Conservation (phyloP, 202 grass and related monocot species). For the Panicum hallii region DNA sequence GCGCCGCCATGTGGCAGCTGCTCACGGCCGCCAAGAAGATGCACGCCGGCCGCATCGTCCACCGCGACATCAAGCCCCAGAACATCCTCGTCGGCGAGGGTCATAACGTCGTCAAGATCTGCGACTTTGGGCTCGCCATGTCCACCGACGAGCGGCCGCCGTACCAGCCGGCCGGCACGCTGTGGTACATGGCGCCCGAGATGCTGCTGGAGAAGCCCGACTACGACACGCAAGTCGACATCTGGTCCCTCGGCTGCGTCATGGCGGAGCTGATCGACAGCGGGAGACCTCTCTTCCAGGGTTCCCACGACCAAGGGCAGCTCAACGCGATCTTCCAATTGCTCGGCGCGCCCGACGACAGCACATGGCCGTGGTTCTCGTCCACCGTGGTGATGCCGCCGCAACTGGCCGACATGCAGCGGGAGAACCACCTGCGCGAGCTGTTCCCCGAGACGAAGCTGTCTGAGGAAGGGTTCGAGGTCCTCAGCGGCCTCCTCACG, state of each 20-base stretch:
- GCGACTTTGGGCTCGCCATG: too few species aligned
- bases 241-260: conserved; percentile 5
- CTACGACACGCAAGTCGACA: not conserved
- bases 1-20: not conserved
- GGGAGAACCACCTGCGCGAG: not conserved
- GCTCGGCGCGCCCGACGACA: not conserved
- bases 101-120: not conserved
- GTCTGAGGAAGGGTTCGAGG: not conserved
- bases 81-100: not conserved
- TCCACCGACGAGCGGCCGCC: too few species aligned
- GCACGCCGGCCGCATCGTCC: not conserved
- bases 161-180: too few species aligned
- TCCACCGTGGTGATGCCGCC: not conserved
- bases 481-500: not conserved
- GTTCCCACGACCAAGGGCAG: not conserved
- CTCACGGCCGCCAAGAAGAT: not conserved
- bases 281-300: not conserved
- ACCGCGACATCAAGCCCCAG: not conserved
- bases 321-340: not conserved
- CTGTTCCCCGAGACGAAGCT: not conserved
- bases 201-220: too few species aligned
- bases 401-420: not conserved
- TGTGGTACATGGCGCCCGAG: too few species aligned
- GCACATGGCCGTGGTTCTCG: not conserved
- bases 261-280: not conserved